Base-by-base conservation (phyloP, 805 yeast species). In the Metschnikowia santaceciliae region DNA sequence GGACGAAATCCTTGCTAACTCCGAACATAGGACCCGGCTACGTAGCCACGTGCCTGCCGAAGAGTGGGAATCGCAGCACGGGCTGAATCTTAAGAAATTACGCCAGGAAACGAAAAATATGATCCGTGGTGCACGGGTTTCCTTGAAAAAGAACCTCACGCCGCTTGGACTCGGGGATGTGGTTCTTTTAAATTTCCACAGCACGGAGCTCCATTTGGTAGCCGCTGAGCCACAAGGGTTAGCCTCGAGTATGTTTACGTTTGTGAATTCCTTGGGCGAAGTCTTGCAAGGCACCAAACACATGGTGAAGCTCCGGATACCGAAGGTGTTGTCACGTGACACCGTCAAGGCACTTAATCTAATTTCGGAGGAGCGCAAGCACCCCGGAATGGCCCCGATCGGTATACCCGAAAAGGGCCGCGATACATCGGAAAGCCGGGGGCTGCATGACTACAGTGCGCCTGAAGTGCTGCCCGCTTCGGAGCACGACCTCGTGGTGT, bases 191-290 rank as follows among this genome's bases (percentile, higher is more conserved):
- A 68, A 71, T 13, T 65, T 69, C 1, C 71, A 76, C 46, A 73
- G 72, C 36, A 68, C 76, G 3, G 76, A 75, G 46, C 66, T 84
- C 17, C 77, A 79, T 26, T 77, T 84, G 46, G 75, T 86, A 33
- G 82, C 77, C 1, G 78, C 74, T 23, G 64, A 79, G 23, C 91
- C 91, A 0, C 56, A 61, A 4, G 62, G 69, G 4, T 61, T 78
- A 2, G 69, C 70, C 15, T 84, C 82, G 42, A 79, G 81, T 23
- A 67, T 83, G 32, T 85, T 80, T 57, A 79, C 88, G 0, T 75
- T 83, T 52, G 69, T 82, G 46, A 77, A 78, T 48, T 72, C 75
- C 32, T 76, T 76, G 50, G 94, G 94, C 8, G 80, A 76, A 42
- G 65, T 86, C 14, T 58, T 69, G 2, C 84, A 77, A 66, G 66